Conservation (phyloP, 805 yeast genomes). For the Diddensiella transvaalensis region DNA sequence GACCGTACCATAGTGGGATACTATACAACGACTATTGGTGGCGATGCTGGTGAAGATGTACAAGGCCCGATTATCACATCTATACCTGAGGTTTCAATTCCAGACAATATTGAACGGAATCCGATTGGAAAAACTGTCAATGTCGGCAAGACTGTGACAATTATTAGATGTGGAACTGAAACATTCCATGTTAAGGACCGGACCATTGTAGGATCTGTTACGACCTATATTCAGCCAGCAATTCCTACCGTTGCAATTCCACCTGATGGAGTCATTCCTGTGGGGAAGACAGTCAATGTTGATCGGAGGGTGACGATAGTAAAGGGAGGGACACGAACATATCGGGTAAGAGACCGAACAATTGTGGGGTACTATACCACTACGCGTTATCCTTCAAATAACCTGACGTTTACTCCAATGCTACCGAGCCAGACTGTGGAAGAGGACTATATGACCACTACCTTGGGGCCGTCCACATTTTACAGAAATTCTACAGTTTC, state of each 20-base stretch:
- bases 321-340: not conserved
- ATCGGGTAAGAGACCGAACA: not conserved
- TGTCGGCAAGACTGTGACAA: not conserved
- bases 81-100: not conserved
- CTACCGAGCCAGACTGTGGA: not conserved
- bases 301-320: not conserved
- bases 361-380: not conserved
- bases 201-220: not conserved
- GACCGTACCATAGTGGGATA: not conserved
- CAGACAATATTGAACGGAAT: not conserved
- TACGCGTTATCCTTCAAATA: not conserved
- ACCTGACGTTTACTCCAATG: not conserved
- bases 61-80: not conserved
- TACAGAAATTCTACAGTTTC: no score
- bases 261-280: not conserved
- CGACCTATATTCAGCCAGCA: not conserved
- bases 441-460: no score
- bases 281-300: not conserved
- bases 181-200: not conserved
- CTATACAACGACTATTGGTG: not conserved
- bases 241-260: not conserved
- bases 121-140: not conserved
- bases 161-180: not conserved
- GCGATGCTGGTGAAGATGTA: not conserved
- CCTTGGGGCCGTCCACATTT: no score